Evolutionary conservation across 371 early-diverging fungal species (phyloP).

Genomic region (Mucor circinelloides): DNA sequence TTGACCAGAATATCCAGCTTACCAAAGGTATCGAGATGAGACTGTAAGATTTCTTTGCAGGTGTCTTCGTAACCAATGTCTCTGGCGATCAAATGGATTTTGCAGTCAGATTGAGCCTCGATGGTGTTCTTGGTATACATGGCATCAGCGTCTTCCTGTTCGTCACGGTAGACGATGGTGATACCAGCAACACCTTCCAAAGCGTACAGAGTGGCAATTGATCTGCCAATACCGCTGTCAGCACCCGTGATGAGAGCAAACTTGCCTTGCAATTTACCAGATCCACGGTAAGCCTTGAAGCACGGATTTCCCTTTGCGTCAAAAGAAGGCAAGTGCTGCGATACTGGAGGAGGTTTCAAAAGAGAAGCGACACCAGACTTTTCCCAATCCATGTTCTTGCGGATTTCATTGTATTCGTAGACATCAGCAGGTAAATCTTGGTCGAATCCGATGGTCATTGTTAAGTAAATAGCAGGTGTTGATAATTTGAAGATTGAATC

Average conservation of each 20-base stretch:
- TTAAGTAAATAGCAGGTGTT: neutral
- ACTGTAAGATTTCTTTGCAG: slow-evolving; percentile 48
- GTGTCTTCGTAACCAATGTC: slow-evolving; percentile 51
- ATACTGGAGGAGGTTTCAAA: slow-evolving; percentile 52
- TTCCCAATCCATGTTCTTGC: slow-evolving; percentile 44
- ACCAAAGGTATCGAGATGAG: slow-evolving; percentile 49
- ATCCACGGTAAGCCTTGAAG: slow-evolving; percentile 45
- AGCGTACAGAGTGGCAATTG: slow-evolving; percentile 51
- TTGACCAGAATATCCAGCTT: slow-evolving; percentile 64
- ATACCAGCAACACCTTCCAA: slow-evolving; percentile 52
- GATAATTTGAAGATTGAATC: neutral
- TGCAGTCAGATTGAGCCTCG: slow-evolving; percentile 46
- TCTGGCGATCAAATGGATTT: slow-evolving; percentile 47
- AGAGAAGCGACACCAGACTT: slow-evolving; percentile 49
- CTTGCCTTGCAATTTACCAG: slow-evolving; percentile 48
- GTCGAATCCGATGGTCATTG: slow-evolving; percentile 51
- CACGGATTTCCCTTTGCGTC: slow-evolving; percentile 41
- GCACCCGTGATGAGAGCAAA: slow-evolving; percentile 53
- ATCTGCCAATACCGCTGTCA: slow-evolving; percentile 53
- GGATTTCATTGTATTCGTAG: slow-evolving; percentile 50
- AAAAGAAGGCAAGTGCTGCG: slow-evolving; percentile 48
- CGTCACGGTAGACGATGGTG: slow-evolving; percentile 55
- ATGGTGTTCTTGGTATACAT: slow-evolving; percentile 49
- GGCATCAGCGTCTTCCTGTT: slow-evolving; percentile 52
- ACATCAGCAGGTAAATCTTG: slow-evolving; percentile 53